Base-by-base conservation (phyloP, 768 basidiomycete species). In the Agrocybe praecox region DNA sequence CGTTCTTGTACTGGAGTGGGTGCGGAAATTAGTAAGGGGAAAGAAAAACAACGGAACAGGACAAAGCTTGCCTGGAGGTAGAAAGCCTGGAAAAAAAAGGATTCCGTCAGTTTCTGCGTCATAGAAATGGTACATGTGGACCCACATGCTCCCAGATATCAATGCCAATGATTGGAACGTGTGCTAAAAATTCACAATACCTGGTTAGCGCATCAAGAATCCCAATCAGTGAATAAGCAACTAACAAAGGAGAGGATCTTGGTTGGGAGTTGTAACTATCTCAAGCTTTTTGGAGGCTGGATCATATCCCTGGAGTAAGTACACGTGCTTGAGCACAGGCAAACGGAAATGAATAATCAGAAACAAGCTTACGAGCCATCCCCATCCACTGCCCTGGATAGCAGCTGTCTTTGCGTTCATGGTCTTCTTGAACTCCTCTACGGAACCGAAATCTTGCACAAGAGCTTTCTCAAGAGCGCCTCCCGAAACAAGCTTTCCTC, bases 341-440 rank as follows among this genome's bases (percentile, higher is more conserved):
- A 18, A 32, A 21, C 26, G 12, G 7, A 43, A 26, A 22, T 10
- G 12, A 24, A 5, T 5, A 56, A 26, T 21, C 52, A 57, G 14
- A 56, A 24, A 34, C 21, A 23, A 36, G 76, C 80, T 59, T 63
- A 88, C 94, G 57, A 99, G 82, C 97, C 97, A 99, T 45, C 96
- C 96, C 97, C 97, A 99, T 2, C 97, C 97, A 63, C 91, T 94
- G 23, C 97, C 97, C 74, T 99, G 97, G 53, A 99, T 90, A 51
- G 82, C 94, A 29, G 90, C 94, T 21, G 96, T 96, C 60, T 82
- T 82, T 22, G 94, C 75, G 74, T 96, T 98, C 72, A 98, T 84
- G 60, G 82, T 80, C 64, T 86, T 88, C 80, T 96, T 95, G 71
- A 98, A 87, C 21, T 74, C 84, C 14, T 95, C 94, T 51, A 98